Base-by-base conservation (phyloP, 306 rosid genomes). In the Trifolium fragiferum region DNA sequence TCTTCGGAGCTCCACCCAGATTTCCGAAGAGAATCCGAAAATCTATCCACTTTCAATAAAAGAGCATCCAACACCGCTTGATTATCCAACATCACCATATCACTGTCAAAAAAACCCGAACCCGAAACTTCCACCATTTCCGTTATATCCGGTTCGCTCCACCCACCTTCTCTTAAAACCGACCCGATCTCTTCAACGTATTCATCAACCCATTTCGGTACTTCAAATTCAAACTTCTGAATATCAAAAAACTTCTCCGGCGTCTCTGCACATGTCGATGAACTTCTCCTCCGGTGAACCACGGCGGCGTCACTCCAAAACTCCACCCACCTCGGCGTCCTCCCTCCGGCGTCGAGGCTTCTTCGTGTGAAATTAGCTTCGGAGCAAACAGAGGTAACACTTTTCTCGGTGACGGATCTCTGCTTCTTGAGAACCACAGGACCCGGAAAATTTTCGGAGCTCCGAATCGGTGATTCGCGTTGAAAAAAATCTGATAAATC, bases 1-100 rank as follows among this genome's bases (percentile, higher is more conserved):
- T 91, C 98, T 33, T 91, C 97, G 70, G 98, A 85, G 96, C 96
- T 93, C 98, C 98, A 93, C 73, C 97, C 98, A 5, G 98, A 86
- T 74, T 84, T 89, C 1, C 92, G 84, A 20, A 93, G 90, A 41
- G 83, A 79, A 2, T 88, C 96, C 63, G 98, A 91, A 23, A 87
- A 87, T 75, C 90, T 86, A 38, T 87, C 94, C 51, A 88, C 86
- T 83, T 91, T 91, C 9, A 88, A 70, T 7, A 93, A 77, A 33
- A 93, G 73, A n/a, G 91, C 96, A 59, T 91, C 98, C 5, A 89
- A 54, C 9, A 85, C 88, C 14, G 90, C 90, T 66, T 89, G 93
- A 74, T 88, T 91, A 25, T 91, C 96, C 10, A 88, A 54, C 84
- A 91, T 65, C 7, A 86, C 82, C 89, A 82, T 79, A 77, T 87